A percentile compares a stretch with the other conserved stretches of the same genome.
Evolutionary conservation across 352 stramenopile species (phyloP).

Genomic region (Globisporangium iwayamae): DNA sequence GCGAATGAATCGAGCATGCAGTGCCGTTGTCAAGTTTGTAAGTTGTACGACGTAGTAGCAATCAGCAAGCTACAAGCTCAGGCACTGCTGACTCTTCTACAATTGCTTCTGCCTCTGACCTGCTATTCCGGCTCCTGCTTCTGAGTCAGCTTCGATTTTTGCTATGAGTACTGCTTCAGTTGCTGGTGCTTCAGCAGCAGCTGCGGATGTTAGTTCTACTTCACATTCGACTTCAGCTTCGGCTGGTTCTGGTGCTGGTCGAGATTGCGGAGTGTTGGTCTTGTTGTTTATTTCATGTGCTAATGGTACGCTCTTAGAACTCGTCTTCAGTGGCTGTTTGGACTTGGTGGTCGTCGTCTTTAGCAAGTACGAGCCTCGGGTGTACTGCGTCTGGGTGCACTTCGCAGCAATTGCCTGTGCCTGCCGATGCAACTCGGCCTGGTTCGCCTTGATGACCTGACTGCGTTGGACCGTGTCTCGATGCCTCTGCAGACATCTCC

Average conservation of each 20-base stretch:
- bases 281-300: neutral
- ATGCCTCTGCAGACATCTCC: neutral
- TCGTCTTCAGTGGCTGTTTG: neutral
- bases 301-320: neutral
- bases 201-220: too few species aligned
- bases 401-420: constrained; percentile 25
- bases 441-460: constrained; percentile 9
- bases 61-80: neutral
- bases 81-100: neutral
- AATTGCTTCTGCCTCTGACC: neutral
- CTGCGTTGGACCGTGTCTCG: neutral
- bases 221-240: too few species aligned
- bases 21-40: neutral
- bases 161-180: too few species aligned
- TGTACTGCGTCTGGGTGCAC: constrained; percentile 24
- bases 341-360: constrained; percentile 14
- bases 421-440: constrained; percentile 24
- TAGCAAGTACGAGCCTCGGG: constrained; percentile 44
- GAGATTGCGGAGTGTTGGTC: neutral
- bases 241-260: neutral
- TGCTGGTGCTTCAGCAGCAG: neutral
- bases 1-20: neutral
- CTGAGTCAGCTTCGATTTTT: too few species aligned
- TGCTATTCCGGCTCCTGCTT: too few species aligned
- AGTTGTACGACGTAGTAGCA: too few species aligned